Evolutionary conservation across 2,329 filamentous ascomycete genomes (phyloP), one percentile per base, ranked within the genome.

Genomic region (Purpureocillium lavendulum): DNA sequence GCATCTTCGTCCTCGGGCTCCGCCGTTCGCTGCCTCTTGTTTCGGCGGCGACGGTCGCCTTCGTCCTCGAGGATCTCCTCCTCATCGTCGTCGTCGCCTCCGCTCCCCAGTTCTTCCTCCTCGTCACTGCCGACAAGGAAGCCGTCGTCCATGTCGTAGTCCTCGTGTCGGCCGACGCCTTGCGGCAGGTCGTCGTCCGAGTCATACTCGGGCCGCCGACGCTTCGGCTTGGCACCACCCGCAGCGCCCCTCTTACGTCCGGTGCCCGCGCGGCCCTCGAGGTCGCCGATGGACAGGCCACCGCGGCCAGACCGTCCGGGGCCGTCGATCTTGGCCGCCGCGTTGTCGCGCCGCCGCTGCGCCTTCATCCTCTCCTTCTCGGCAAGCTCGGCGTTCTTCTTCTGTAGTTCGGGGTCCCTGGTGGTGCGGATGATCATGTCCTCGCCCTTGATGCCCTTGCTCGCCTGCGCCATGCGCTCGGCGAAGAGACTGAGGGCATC

Each of bases 131-230:
- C 71, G 4, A 82, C 85, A 40, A 90, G 74, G 56, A 90, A 90
- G 41, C 82, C 85, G 53, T 90, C 85, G 28, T 83, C 83, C 55
- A 82, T 73, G 45, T 89, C 84, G 55, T 90, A 90, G 47, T 87
- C 82, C 48, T 89, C 82, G 43, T 82, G 73, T 38, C 76, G 74
- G 26, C 72, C 71, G 34, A 67, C 67, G 26, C 77, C 75, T 30
- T 74, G 71, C 13, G 77, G 76, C 29, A 80, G 68, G 43, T 85
- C 83, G 49, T 87, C 83, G 50, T 88, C 85, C 8, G 86, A 86
- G 51, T 89, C 84, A 44, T 87, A 84, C 49, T 85, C 84, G 43
- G 71, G 67, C 30, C 71, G 68, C 26, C 70, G 68, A 51, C 70
- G 67, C 61, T 75, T 77, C 34, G 65, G 60, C 46, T 73, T 73